Evolutionary conservation across 2,329 filamentous ascomycete genomes (phyloP).

Genomic region (Ceratocystis eucalypticola): DNA sequence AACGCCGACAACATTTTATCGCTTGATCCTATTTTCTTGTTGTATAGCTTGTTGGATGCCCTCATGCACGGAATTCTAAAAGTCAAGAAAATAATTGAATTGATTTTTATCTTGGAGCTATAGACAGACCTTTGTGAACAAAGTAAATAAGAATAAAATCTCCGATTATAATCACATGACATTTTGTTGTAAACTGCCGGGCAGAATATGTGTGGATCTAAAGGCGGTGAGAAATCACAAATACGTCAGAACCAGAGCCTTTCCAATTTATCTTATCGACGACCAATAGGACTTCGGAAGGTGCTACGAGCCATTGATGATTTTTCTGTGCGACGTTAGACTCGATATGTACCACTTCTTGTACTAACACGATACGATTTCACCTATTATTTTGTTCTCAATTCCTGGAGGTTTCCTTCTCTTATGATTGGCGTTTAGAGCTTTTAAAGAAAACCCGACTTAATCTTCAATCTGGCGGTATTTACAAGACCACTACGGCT

Average conservation of each 20-base stretch:
- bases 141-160: neutral
- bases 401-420: neutral
- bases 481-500: constrained; percentile 3
- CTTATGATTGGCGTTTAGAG: too few relatives aligned
- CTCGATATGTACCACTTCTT: neutral
- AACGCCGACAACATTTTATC: neutral
- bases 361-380: too few relatives aligned
- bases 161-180: neutral
- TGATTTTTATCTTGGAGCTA: neutral
- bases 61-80: neutral
- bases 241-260: neutral
- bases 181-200: neutral
- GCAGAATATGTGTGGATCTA: neutral
- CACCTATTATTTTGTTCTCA: neutral
- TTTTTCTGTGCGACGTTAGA: constrained; percentile 3
- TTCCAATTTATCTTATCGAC: constrained; percentile 12
- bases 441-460: neutral
- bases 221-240: neutral
- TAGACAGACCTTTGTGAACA: neutral
- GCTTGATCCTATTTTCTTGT: neutral
- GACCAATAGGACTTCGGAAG: neutral
- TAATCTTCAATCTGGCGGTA: constrained; percentile 13
- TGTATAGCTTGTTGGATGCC: neutral
- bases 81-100: neutral
- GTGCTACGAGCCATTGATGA: neutral